These are phyloP conservation scores for Houttuynia cordata DNA, from an alignment of 164 flowering plant species.

Conservation along the genomic window DNA sequence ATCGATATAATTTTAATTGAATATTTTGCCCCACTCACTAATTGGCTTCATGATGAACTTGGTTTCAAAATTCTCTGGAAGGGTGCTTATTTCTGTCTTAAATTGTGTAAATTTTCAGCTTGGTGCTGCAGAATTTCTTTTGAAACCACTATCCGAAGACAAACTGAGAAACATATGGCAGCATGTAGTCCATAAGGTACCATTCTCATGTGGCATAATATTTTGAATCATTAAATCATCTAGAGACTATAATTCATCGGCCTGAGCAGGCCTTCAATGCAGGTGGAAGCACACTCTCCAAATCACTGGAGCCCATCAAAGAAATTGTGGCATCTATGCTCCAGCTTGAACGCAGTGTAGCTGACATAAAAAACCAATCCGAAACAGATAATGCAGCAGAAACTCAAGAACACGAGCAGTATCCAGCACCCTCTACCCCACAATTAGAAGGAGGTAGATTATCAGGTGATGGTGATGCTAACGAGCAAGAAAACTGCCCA, in stretches of 20 bases:
- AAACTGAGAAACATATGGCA: slow-evolving; percentile 88
- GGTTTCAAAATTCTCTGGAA: too few relatives aligned
- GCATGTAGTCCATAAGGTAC: slow-evolving; percentile 84
- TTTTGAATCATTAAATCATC: background rate
- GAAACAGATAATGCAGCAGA: slow-evolving; percentile 12
- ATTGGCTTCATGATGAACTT: too few relatives aligned
- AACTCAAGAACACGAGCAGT: slow-evolving; percentile 32
- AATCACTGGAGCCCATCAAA: slow-evolving; percentile 43
- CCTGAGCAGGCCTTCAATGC: slow-evolving; percentile 68
- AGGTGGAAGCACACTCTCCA: slow-evolving; percentile 24
- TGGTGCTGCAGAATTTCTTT: slow-evolving; percentile 83
- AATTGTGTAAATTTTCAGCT: slow-evolving; percentile 35
- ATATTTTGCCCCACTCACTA: too few relatives aligned
- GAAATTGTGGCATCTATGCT: slow-evolving; percentile 46
- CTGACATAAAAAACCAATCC: slow-evolving; percentile 8
- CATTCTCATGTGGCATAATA: background rate
- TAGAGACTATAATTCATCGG: background rate
- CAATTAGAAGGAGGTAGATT: slow-evolving; percentile 52
- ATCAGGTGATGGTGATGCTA: slow-evolving; percentile 45
- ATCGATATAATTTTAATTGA: too few relatives aligned
- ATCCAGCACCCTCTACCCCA: slow-evolving; percentile 81
- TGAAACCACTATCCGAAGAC: slow-evolving; percentile 71
- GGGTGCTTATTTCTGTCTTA: background rate
- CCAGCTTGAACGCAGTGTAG: slow-evolving; percentile 25
- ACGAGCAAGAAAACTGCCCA: slow-evolving; percentile 37